Base-by-base conservation (phyloP, 371 early-diverging fungal genomes). In the Mortierella sp. region DNA sequence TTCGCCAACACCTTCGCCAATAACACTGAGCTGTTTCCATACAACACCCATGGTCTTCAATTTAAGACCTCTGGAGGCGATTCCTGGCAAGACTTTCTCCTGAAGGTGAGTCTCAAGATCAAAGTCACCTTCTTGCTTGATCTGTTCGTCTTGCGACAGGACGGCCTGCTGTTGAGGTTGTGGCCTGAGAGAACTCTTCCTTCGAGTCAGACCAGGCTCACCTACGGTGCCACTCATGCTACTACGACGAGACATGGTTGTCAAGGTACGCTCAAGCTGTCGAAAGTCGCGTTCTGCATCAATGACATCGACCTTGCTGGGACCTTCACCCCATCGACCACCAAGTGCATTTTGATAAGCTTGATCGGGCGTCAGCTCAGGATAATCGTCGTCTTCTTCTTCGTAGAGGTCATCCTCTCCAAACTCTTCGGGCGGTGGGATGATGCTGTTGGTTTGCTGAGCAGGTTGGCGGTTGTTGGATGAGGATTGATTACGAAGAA, bases 11-110 rank as follows among this genome's bases (percentile, higher is more conserved):
- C 74, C 73, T 31, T 73, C 74, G 9, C 80, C 80, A 0, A 58
- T 28, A 16, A 79, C 80, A 26, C 43, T 59, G 26, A 79, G 67
- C 39, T 73, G 48, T 49, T 69, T 55, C 72, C 72, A 79, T 31
- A 81, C 63, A 4, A 86, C 71, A 64, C 87, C 86, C 74, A 87
- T 76, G 42, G 78, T 67, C 26, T 82, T 80, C 26, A 80, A 80
- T 49, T 85, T 80, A 64, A 85, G 71, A 18, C 83, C 84, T 9
- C 24, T 49, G n/a, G 54, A 49, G 19, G 30, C 13, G 7, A 24
- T 47, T 14, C 28, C 49, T 0, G 72, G 67, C 16, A 72, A 3
- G 26, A 72, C 50, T 0, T 50, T 49, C 6, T 53, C 30, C 30
- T 64, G 61, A n/a, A 73, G 55, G 21, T 64, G 63, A 6, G 54